Conservation (phyloP, 2,329 filamentous ascomycete species). For the Stagonosporopsis chrysanthemi region DNA sequence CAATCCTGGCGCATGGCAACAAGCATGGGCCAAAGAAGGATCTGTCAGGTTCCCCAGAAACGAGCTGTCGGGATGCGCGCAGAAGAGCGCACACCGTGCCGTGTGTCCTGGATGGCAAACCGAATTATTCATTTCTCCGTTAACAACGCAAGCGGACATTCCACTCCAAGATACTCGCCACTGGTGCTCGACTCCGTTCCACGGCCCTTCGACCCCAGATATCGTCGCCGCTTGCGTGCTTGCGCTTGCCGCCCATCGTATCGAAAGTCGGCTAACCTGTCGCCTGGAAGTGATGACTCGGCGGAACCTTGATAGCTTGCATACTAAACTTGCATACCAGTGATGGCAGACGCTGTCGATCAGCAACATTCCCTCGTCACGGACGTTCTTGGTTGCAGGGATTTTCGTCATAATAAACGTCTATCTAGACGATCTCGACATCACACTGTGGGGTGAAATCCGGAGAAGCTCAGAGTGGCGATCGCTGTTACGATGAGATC, state of each 20-base stretch:
- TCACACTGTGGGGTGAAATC: constrained; percentile 5
- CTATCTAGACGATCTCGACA: constrained; percentile 10
- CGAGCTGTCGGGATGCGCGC: not conserved
- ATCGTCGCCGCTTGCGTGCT: constrained; percentile 5
- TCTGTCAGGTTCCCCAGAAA: not conserved
- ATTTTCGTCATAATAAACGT: constrained; percentile 7
- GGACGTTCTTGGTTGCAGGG: not conserved
- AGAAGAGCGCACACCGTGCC: not conserved
- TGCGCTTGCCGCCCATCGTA: not conserved
- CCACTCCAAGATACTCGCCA: constrained; percentile 1
- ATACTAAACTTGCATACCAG: not conserved
- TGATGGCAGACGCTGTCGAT: constrained; percentile 18
- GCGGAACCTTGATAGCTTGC: constrained; percentile 3
- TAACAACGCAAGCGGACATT: not conserved
- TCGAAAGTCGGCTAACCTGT: constrained; percentile 7
- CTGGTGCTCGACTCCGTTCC: not conserved
- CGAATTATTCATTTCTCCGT: not conserved
- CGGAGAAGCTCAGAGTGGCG: constrained; percentile 3
- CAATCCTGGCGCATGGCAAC: constrained; percentile 3
- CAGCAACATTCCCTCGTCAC: not conserved
- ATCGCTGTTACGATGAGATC: constrained; percentile 6
- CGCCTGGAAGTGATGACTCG: not conserved
- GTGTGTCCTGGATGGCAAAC: not conserved
- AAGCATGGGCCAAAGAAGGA: constrained; percentile 5
- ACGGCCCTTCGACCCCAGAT: not conserved